Evolutionary conservation across 345 rosid species (phyloP).

Genomic region (Salix arbutifolia): DNA sequence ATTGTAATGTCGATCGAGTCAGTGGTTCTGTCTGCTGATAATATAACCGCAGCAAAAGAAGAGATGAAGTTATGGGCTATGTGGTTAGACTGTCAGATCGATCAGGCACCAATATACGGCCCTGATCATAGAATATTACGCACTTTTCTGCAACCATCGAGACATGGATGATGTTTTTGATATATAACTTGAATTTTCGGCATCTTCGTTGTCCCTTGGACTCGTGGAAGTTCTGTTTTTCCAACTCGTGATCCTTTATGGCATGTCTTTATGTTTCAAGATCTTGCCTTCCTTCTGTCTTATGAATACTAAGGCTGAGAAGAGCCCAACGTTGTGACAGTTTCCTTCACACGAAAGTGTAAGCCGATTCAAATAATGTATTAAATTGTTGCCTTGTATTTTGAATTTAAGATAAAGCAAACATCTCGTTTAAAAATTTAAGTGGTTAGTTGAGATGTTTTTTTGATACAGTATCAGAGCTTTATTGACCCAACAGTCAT

Average conservation of each 20-base stretch:
- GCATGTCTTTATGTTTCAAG: background rate
- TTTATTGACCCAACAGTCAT: too few relatives aligned
- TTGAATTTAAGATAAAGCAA: background rate
- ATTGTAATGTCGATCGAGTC: background rate
- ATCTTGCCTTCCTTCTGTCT: background rate
- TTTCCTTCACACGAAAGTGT: background rate
- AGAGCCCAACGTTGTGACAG: background rate
- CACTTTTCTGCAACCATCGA: background rate
- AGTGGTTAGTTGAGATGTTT: rapidly evolving
- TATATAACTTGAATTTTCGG: conserved; percentile 4
- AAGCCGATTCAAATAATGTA: background rate
- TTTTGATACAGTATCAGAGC: rapidly evolving
- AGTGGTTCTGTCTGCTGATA: background rate
- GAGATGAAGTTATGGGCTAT: conserved; percentile 1
- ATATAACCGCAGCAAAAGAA: background rate
- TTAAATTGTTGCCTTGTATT: background rate
- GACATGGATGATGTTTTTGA: background rate
- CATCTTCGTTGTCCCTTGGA: background rate
- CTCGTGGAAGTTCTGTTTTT: background rate
- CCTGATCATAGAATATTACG: background rate
- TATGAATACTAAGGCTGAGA: background rate
- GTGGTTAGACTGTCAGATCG: background rate
- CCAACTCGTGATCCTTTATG: background rate
- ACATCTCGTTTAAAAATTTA: too few relatives aligned
- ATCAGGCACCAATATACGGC: background rate